Conservation (phyloP, 495 filamentous ascomycete genomes). For the Neurospora intermedia region DNA sequence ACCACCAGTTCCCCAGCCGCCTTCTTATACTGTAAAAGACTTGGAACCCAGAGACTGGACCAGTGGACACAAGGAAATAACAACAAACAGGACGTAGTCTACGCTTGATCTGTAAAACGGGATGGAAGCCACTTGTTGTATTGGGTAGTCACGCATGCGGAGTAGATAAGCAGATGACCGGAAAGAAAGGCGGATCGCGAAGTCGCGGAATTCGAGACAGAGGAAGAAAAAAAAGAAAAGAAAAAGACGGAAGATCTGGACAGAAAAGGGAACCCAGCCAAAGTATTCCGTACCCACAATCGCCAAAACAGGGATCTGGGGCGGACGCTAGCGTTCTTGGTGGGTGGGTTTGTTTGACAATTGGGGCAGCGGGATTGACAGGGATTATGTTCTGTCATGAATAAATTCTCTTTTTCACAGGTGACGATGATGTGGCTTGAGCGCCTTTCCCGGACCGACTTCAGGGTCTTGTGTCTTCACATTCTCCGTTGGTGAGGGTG, state of each 20-base stretch:
- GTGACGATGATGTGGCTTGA: slow-evolving; percentile 7
- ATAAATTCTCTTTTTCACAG: slow-evolving; percentile 6
- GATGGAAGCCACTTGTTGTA: not conserved
- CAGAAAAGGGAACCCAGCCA: not conserved
- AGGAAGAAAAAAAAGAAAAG: not conserved
- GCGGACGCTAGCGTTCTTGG: not conserved
- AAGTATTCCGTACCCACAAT: not conserved
- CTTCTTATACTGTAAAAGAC: not conserved
- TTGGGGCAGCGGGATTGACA: not conserved
- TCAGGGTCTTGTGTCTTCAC: not conserved
- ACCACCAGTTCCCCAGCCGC: not conserved
- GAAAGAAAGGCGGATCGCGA: not conserved
- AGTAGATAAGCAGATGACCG: not conserved
- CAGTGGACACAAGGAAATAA: not conserved
- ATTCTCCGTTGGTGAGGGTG: not conserved
- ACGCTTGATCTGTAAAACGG: not conserved
- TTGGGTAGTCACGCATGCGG: not conserved
- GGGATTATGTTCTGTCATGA: not conserved
- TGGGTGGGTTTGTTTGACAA: not conserved
- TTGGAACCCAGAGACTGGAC: not conserved
- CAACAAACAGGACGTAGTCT: not conserved
- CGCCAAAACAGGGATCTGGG: not conserved
- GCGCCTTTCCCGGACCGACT: not conserved
- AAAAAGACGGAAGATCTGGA: not conserved
- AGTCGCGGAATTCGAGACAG: not conserved